Evolutionary conservation across 192 early-diverging fungal species (phyloP).

Genomic region (Entomortierella beljakovae): DNA sequence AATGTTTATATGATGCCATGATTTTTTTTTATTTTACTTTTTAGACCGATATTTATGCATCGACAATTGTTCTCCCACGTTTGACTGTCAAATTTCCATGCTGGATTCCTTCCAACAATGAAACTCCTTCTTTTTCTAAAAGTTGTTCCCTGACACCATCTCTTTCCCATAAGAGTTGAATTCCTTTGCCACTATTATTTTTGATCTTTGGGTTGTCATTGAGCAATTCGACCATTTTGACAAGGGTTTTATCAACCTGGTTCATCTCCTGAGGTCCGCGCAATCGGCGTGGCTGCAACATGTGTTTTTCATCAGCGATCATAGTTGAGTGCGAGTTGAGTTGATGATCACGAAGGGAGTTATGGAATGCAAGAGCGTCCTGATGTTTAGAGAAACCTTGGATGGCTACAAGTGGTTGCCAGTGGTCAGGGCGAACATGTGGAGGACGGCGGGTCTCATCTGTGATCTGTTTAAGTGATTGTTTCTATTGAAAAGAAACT

Average conservation of each 20-base stretch:
- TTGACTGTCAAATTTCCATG: constrained; percentile 58
- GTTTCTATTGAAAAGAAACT: constrained; percentile 30
- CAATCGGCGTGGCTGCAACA: constrained; percentile 56
- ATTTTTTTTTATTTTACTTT: background rate
- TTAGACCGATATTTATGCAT: constrained; percentile 11
- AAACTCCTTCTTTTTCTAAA: constrained; percentile 31
- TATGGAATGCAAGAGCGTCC: constrained; percentile 57
- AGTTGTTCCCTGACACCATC: constrained; percentile 55
- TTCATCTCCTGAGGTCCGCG: constrained; percentile 60
- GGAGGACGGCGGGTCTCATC: constrained; percentile 55
- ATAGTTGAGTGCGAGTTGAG: constrained; percentile 43
- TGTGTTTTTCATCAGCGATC: constrained; percentile 30
- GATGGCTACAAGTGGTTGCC: constrained; percentile 63
- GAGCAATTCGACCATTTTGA: constrained; percentile 59
- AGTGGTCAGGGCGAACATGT: constrained; percentile 62
- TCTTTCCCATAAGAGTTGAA: constrained; percentile 61
- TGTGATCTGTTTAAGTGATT: constrained; percentile 53
- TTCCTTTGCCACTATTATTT: constrained; percentile 31
- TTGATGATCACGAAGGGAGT: constrained; percentile 62
- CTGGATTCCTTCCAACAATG: constrained; percentile 53
- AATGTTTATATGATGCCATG: too few relatives aligned
- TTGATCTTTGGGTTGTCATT: constrained; percentile 39
- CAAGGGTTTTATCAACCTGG: constrained; percentile 55
- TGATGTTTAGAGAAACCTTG: constrained; percentile 52
- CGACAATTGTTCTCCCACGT: constrained; percentile 43